Evolutionary conservation across 345 rosid genomes (phyloP).

Genomic region (Pistacia integerrima): DNA sequence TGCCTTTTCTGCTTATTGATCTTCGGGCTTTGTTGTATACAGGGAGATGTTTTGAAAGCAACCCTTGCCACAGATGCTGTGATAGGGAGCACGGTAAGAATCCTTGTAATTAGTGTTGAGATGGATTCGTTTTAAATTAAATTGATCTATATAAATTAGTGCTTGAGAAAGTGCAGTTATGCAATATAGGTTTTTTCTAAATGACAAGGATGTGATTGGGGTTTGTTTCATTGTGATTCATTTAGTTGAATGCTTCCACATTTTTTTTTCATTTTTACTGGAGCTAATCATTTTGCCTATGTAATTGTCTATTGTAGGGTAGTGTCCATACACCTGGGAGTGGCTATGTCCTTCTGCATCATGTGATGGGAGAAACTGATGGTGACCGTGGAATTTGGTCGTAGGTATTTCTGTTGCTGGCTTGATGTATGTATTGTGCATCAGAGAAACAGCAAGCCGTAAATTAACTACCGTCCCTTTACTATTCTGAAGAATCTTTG

Average conservation of each 20-base stretch:
- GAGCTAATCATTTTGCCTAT: slow-evolving; percentile 17
- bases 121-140: not conserved
- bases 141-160: slow-evolving; percentile 6
- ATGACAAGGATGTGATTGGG: slow-evolving; percentile 4
- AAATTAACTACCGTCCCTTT: slow-evolving; percentile 13
- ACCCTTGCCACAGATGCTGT: slow-evolving; percentile 88
- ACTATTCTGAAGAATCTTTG: not conserved
- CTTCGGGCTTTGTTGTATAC: slow-evolving; percentile 24
- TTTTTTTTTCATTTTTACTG: not conserved
- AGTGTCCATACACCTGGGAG: slow-evolving; percentile 77
- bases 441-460: slow-evolving; percentile 23
- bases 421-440: slow-evolving; percentile 17
- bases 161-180: not conserved
- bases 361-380: slow-evolving; percentile 91
- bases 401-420: slow-evolving; percentile 52
- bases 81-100: slow-evolving; percentile 74
- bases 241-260: not conserved
- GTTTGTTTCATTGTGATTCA: not conserved
- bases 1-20: not conserved
- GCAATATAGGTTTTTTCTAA: not conserved
- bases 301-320: slow-evolving; percentile 43
- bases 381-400: slow-evolving; percentile 87
- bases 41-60: slow-evolving; percentile 88
- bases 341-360: slow-evolving; percentile 94
- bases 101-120: slow-evolving; percentile 11